Conservation (phyloP, 75 land plant species). For the Pseudotsuga menziesii region DNA sequence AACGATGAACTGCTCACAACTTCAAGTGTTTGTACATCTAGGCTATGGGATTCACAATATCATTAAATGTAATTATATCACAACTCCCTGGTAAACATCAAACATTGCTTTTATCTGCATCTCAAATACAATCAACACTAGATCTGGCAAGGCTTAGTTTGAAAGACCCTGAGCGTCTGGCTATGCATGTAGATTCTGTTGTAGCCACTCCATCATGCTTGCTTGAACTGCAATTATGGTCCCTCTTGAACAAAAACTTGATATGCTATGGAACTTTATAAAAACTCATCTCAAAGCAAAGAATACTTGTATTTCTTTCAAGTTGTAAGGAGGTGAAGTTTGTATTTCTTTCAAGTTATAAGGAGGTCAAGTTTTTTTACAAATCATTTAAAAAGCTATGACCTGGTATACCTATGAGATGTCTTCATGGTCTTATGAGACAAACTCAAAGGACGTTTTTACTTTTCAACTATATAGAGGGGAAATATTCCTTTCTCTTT, state of each 20-base stretch:
- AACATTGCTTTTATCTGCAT: conserved; percentile 97
- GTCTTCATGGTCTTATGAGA: conserved; percentile 87
- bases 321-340: conserved; percentile 91
- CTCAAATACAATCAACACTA: conserved; percentile 84
- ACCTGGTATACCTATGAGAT: conserved; percentile 80
- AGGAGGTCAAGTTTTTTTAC: conserved; percentile 86
- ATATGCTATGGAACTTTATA: conserved; percentile 92
- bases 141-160: conserved; percentile 90
- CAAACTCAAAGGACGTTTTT: conserved; percentile 55
- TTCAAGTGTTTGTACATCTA: conserved; percentile 32
- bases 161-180: conserved; percentile 78
- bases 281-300: conserved; percentile 75
- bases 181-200: conserved; percentile 85
- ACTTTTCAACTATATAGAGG: conserved; percentile 62
- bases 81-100: conserved; percentile 69
- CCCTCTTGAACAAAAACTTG: conserved; percentile 80
- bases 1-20: too few species aligned
- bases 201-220: conserved; percentile 76
- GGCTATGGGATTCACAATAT: conserved; percentile 68
- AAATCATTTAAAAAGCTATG: conserved; percentile 80
- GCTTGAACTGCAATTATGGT: conserved; percentile 66
- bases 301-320: conserved; percentile 83
- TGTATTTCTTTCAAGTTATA: conserved; percentile 81
- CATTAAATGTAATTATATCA: conserved; percentile 68
- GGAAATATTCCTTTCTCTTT: conserved; percentile 65